Percentiles rank a stretch among this genome's conserved stretches.
Evolutionary conservation across 805 yeast species (phyloP).

Genomic region (Trichomonascus vanleenenianus): DNA sequence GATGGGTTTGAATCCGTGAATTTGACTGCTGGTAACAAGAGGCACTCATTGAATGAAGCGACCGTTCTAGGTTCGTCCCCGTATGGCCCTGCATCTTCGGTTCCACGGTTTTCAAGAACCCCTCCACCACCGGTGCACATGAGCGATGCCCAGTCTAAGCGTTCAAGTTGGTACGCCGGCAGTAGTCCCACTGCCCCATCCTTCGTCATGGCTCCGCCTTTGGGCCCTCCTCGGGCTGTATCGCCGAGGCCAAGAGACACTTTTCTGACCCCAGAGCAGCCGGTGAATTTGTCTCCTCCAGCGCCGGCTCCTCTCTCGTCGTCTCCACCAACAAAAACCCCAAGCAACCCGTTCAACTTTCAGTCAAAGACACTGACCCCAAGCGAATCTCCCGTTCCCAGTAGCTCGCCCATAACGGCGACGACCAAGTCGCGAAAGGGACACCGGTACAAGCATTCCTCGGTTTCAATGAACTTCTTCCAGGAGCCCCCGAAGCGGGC

Average conservation of each 20-base stretch:
- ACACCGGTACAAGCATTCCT: slow-evolving; percentile 91
- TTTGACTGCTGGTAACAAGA: not conserved
- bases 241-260: slow-evolving; percentile 3
- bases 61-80: not conserved
- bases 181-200: not conserved
- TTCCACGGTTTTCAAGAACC: not conserved
- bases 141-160: not conserved
- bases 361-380: slow-evolving; percentile 39
- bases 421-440: slow-evolving; percentile 59
- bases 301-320: not conserved
- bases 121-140: not conserved
- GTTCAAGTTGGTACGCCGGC: slow-evolving; percentile 10
- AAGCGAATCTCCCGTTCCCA: not conserved
- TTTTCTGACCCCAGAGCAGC: not conserved
- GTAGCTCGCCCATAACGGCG: slow-evolving; percentile 19
- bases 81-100: not conserved
- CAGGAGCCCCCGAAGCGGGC: slow-evolving; percentile 81
- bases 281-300: not conserved
- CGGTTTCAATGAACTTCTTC: slow-evolving; percentile 91
- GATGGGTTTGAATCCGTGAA: not conserved
- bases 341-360: slow-evolving; percentile 52
- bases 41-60: not conserved
- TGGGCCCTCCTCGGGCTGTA: slow-evolving; percentile 2
- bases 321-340: slow-evolving; percentile 1
- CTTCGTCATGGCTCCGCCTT: too few relatives aligned